Conservation (phyloP, 257 asterid genomes). For the Lycium barbarum region DNA sequence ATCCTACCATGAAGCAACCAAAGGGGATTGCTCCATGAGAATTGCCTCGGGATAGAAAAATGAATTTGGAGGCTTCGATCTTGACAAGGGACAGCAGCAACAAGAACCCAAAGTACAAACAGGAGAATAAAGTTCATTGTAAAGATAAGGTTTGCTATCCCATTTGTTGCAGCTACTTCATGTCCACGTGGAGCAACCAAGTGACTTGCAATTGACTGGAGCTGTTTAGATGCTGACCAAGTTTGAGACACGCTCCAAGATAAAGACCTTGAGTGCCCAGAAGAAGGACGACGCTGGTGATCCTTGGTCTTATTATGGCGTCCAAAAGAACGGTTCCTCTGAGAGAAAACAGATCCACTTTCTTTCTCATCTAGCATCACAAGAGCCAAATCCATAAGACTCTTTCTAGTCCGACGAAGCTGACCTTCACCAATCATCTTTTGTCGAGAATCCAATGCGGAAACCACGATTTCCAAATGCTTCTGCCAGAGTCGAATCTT, state of each 20-base stretch:
- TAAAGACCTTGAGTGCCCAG: slow-evolving; percentile 81
- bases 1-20: slow-evolving; percentile 66
- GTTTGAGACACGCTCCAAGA: slow-evolving; percentile 93
- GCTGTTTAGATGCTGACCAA: slow-evolving; percentile 98
- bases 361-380: slow-evolving; percentile 83
- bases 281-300: slow-evolving; percentile 48
- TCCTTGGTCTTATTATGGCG: slow-evolving; percentile 68
- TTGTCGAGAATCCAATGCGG: slow-evolving; percentile 59
- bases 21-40: slow-evolving; percentile 69
- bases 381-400: slow-evolving; percentile 77
- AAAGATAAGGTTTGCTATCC: slow-evolving; percentile 61
- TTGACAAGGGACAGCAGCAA: slow-evolving; percentile 92
- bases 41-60: slow-evolving; percentile 73
- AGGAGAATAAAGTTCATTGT: slow-evolving; percentile 77
- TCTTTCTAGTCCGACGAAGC: slow-evolving; percentile 80
- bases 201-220: slow-evolving; percentile 70
- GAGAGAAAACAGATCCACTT: slow-evolving; percentile 63
- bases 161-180: slow-evolving; percentile 67
- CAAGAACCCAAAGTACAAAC: slow-evolving; percentile 87
- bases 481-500: slow-evolving; percentile 79
- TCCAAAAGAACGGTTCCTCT: slow-evolving; percentile 78
- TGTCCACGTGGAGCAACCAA: slow-evolving; percentile 71
- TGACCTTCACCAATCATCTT: slow-evolving; percentile 69
- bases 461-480: slow-evolving; percentile 69
- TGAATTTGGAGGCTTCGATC: slow-evolving; percentile 71